These are phyloP conservation scores for Salix brachista DNA, from an alignment of 345 rosid genomes.

Conservation along the genomic window DNA sequence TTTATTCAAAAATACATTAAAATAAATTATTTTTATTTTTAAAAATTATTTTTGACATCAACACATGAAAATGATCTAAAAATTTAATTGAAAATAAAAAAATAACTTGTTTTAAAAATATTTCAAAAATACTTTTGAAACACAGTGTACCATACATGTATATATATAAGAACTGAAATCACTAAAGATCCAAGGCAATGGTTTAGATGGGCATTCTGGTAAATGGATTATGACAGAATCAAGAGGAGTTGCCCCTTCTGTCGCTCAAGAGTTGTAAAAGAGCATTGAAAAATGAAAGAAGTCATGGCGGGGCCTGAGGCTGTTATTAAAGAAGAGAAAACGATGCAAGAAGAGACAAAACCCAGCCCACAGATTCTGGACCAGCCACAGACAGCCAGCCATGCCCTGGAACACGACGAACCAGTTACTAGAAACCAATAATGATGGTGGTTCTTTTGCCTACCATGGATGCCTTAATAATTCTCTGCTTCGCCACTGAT, in stretches of 20 bases:
- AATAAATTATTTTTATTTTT: too few relatives aligned
- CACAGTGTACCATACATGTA: too few relatives aligned
- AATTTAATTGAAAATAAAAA: too few relatives aligned
- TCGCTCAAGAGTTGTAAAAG: background rate
- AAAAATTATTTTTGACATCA: too few relatives aligned
- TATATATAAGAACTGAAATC: background rate
- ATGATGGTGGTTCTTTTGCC: background rate
- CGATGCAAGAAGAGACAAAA: conserved; percentile 22
- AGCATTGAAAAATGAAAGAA: background rate
- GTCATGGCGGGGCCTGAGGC: background rate
- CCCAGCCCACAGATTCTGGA: conserved; percentile 15
- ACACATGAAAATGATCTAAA: too few relatives aligned
- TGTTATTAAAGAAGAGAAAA: background rate
- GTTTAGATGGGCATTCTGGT: background rate
- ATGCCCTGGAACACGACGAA: background rate
- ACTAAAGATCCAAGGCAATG: background rate
- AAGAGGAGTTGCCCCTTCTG: background rate
- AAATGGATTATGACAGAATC: background rate
- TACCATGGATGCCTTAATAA: background rate
- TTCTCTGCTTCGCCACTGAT: background rate
- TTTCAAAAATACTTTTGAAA: too few relatives aligned
- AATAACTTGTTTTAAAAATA: too few relatives aligned
- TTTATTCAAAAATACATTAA: too few relatives aligned
- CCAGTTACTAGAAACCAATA: too few relatives aligned
- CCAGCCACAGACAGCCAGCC: conserved; percentile 1